Base-by-base conservation (phyloP, 139 green algal species). In the Chlorella sorokiniana region DNA sequence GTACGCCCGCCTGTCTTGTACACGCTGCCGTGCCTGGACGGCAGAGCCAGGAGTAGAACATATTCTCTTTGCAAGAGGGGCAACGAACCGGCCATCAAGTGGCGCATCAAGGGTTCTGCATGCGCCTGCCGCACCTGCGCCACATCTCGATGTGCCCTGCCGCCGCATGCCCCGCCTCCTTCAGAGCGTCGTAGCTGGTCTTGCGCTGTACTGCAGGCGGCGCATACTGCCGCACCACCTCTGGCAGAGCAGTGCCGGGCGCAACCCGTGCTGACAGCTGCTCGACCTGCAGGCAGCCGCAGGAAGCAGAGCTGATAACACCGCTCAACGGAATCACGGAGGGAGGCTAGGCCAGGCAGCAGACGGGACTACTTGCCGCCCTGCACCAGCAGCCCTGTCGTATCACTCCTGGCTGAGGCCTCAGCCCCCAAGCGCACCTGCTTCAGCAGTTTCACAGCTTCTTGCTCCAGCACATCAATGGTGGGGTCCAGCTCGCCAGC, bases 101-200 rank as follows among this genome's bases (percentile, higher is more conserved):
- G n/a, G n/a, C n/a, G n/a, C n/a, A n/a, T n/a, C n/a, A n/a, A n/a
- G n/a, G n/a, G n/a, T n/a, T n/a, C n/a, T n/a, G n/a, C n/a, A n/a
- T n/a, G n/a, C n/a, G n/a, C n/a, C n/a, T n/a, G n/a, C n/a, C 38
- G 1, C 10, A 37, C 68, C 56, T 35, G 11, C 56, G 74, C 59
- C 59, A 70, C 74, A 81, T 80, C 1, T 69, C 56, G 38, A 69
- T 80, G 54, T 69, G 54, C 2, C 54, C 74, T 54, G 54, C 80
- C 2, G 81, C 81, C 4, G 9, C 20, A 40, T 86, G 72, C 10
- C 56, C 41, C 20, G 81, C 51, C 6, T 16, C 52, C 42, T 83
- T 83, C 40, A 86, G 45, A 2, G 81, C 74, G 23, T 86, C 81
- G 29, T 86, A 86, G n/a, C 35, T 65, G 4, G 80, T 85, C 61